Base-by-base conservation (phyloP, 495 filamentous ascomycete genomes). In the Corynascus novoguineensis region DNA sequence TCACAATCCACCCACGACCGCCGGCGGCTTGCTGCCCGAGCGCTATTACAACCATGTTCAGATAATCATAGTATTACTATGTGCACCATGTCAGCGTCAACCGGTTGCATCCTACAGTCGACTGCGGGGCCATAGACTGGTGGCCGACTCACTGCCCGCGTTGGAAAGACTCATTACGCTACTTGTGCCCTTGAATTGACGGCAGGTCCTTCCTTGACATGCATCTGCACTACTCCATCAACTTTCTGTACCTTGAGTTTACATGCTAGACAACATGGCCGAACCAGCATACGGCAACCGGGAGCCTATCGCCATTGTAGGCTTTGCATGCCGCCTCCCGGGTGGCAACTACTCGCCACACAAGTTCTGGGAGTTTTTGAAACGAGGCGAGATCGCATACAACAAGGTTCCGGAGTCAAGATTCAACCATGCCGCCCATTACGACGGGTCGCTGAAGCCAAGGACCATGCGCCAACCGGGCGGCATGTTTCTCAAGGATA, bases 401-500 rank as follows among this genome's bases (percentile, higher is more conserved):
- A 62, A 56, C 47, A 22, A 38, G 7, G 41, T 50, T 4, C 60
- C 60, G 1, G 22, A 27, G 7, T 41, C 45, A 1, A 37, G 60
- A 1, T 62, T 62, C 51, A 46, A 49, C 37, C 7, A 59, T 22
- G 10, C 19, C 1, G 55, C 45, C 1, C 60, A 62, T 40, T 59
- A 49, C 5, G 60, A 62, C 21, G 60, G 60, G 1, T 53, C 52
- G 0, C 47, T 45, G 27, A 55, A 56, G 50, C 60, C 60, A 0
- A 12, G 55, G 7, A 62, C 60, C 19, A 62, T 62, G 57, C 45
- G 51, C 1, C 34, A 50, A 0, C 40, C 24, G 1, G 60, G 60
- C 21, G 60, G 60, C 40, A 62, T 56, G 56, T 62, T 55, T 21
- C 55, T 62, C 31, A 47, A 51, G 17, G 53, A 57, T 17, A 28